Base-by-base conservation (phyloP, 768 basidiomycete genomes). In the Kwoniella botswanensis region DNA sequence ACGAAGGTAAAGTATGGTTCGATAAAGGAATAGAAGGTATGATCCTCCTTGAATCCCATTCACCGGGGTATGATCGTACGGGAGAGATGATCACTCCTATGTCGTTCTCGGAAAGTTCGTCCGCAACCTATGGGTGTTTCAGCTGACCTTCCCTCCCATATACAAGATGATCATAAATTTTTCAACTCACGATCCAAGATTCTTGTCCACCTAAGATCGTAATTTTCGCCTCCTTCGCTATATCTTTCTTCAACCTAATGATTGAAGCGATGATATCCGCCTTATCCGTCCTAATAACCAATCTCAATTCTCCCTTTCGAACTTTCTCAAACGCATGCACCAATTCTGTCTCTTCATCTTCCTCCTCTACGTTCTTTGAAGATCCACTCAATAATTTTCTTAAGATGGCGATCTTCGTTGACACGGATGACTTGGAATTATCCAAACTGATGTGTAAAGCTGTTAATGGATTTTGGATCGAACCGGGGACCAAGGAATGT, bases 331-430 rank as follows among this genome's bases (percentile, higher is more conserved):
- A 87, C 86, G 88, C 88, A 22, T 81, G 69, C 1, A 82, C 86
- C 13, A 87, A 71, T 35, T 87, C 86, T 5, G 85, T 80, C 85
- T 70, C 85, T 72, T 22, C 84, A 76, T 54, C 83, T 71, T 11
- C 84, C 85, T 78, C 78, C 29, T 44, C 44, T 56, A 13, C 24
- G 26, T 22, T 22, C 24, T 56, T 52, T 17, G 21, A 21, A 3
- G 15, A 17, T 7, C 79, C 79, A 24, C 90, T 84, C 9, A 96
- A 85, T 50, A 93, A 84, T 9, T 87, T 85, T 1, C 93, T 87
- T 56, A 97, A 84, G 4, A 88, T 86, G 15, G 90, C 90, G 71
- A 96, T 90, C 74, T 93, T 89, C n/a, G 90, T 91, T 82, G 93
- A 93, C 41, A 93, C 86, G 70, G 92, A 91, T 0, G 86, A 84